Evolutionary conservation across 306 rosid genomes (phyloP).

Genomic region (Fragaria nilgerrensis): DNA sequence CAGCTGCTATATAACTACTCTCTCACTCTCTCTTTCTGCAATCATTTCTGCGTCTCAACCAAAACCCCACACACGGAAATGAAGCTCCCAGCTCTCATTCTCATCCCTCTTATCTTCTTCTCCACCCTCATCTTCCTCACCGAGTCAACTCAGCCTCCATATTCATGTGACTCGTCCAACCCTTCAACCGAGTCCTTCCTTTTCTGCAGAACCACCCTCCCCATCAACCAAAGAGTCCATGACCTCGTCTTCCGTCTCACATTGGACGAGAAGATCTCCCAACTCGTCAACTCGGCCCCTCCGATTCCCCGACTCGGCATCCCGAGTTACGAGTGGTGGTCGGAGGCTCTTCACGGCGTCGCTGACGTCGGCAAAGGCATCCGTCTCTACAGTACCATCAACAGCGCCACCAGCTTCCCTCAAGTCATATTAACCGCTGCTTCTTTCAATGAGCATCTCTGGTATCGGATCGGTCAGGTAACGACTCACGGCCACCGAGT

Average conservation of each 20-base stretch:
- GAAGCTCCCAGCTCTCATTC: neutral
- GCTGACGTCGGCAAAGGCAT: constrained; percentile 53
- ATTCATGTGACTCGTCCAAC: constrained; percentile 68
- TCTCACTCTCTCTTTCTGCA: neutral
- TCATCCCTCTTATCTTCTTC: neutral
- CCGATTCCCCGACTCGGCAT: constrained; percentile 83
- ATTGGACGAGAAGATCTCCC: constrained; percentile 80
- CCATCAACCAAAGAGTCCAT: constrained; percentile 40
- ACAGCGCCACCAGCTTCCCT: constrained; percentile 81
- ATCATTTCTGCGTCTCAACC: neutral
- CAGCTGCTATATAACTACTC: neutral
- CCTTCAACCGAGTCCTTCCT: constrained; percentile 57
- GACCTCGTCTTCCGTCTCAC: constrained; percentile 88
- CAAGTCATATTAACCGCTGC: constrained; percentile 93
- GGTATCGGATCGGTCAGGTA: constrained; percentile 77
- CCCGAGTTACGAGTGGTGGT: constrained; percentile 89
- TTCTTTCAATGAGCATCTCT: constrained; percentile 63
- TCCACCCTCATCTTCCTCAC: constrained; percentile 11
- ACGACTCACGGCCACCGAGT: constrained; percentile 10
- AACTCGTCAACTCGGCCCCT: constrained; percentile 80
- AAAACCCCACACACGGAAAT: neutral
- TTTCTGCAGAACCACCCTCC: constrained; percentile 63
- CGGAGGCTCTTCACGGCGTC: constrained; percentile 86
- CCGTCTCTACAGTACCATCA: constrained; percentile 38
- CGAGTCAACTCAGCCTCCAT: constrained; percentile 54